phyloP scores from a whole-genome alignment of 2,329 filamentous ascomycete species.

The Aureobasidium sp. region DNA sequence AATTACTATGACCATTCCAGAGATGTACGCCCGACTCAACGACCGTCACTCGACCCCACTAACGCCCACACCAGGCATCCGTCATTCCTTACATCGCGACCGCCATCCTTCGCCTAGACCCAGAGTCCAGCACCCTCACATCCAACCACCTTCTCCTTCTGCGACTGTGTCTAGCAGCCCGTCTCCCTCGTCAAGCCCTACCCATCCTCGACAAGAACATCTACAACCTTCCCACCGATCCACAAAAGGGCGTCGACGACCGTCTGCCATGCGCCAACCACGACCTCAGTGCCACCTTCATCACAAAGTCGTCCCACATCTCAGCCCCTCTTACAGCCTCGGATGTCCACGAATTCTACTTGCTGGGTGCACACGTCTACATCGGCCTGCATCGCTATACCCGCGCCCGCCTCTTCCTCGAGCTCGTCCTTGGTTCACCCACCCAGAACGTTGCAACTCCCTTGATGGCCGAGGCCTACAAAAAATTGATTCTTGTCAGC shows the following conservation, averaged over 20 bases:
- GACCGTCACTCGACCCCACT: not conserved
- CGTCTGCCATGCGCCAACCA: slow-evolving; percentile 36
- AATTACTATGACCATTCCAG: slow-evolving; percentile 14
- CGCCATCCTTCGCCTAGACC: slow-evolving; percentile 61
- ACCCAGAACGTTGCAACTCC: slow-evolving; percentile 59
- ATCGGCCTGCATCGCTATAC: slow-evolving; percentile 37
- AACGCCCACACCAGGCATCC: slow-evolving; percentile 22
- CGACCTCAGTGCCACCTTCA: slow-evolving; percentile 47
- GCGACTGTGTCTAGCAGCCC: slow-evolving; percentile 49
- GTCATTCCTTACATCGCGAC: slow-evolving; percentile 34
- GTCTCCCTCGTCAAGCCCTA: slow-evolving; percentile 49
- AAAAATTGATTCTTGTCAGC: slow-evolving; percentile 77
- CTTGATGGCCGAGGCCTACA: slow-evolving; percentile 77
- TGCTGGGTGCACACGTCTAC: slow-evolving; percentile 43
- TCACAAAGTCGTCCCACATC: slow-evolving; percentile 53
- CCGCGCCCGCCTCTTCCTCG: slow-evolving; percentile 41
- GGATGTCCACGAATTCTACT: slow-evolving; percentile 50
- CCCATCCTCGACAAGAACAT: slow-evolving; percentile 59
- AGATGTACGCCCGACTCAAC: slow-evolving; percentile 12
- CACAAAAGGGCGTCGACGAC: slow-evolving; percentile 30
- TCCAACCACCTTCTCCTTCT: slow-evolving; percentile 54
- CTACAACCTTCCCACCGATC: slow-evolving; percentile 52
- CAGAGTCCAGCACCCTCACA: slow-evolving; percentile 59
- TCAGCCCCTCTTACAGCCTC: slow-evolving; percentile 46
- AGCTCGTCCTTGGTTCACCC: slow-evolving; percentile 57